Base-by-base conservation (phyloP, 805 yeast species). In the Cyberlindnera americana region DNA sequence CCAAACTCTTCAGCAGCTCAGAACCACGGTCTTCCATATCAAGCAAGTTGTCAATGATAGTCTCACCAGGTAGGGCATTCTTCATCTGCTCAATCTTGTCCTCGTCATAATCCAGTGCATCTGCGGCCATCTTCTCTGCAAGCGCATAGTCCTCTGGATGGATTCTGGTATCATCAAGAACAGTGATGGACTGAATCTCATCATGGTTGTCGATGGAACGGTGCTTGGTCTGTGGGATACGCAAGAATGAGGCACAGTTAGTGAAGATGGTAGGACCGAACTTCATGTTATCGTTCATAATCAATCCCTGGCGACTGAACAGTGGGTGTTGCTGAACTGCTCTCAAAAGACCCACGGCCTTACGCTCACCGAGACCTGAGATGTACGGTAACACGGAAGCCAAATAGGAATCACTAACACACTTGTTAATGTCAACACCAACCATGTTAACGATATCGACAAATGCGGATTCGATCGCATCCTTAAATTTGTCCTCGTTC, bases 111-210 rank as follows among this genome's bases (percentile, higher is more conserved):
- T 91, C 99, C 49, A 93, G 72, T 2, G 99, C 98, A 68, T 93
- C 99, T 2, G 96, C 93, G 7, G 97, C 98, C 90, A 93, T 93
- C 61, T 93, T 93, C 36, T 93, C 78, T 3, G 97, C 98, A 51
- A 93, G 72, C 48, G 87, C 95, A 60, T 93, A 93, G 65, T 93
- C 99, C 63, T 93, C 98, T 7, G 98, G 98, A 55, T 93, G 99
- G 33, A 93, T 89, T 66, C 99, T 77, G 0, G 99, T 93, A 36
- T 93, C 90, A 61, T 93, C 99, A 50, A 93, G 72, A 30, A 83
- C 70, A 2, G 59, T 56, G 55, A 91, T 97, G 25, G 83, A 75
- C 19, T 81, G 78, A n/a, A 77, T 66, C 43, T 79, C 70, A 44
- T 65, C 72, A 43, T 61, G 57, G 29, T 48, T 31, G 26, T 53